Evolutionary conservation across 345 rosid species (phyloP).

Genomic region (Arabidopsis thaliana): DNA sequence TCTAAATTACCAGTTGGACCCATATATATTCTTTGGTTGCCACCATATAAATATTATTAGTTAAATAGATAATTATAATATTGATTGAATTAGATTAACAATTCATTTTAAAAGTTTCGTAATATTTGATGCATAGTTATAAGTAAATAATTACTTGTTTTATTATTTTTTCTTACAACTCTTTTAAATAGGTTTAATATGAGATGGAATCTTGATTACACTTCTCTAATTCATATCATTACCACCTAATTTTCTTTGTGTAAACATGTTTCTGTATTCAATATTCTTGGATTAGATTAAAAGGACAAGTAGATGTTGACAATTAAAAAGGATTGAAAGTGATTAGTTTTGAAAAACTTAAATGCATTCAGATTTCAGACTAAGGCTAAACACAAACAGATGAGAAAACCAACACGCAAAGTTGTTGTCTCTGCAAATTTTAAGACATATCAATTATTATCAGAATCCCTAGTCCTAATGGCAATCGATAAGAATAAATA

Average conservation of each 20-base stretch:
- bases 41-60: background rate
- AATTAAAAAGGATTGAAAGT: slow-evolving; percentile 7
- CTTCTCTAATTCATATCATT: background rate
- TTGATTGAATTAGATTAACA: too few relatives aligned
- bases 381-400: slow-evolving; percentile 32
- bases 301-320: slow-evolving; percentile 29
- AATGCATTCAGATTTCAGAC: slow-evolving; percentile 28
- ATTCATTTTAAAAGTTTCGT: background rate
- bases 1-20: too few relatives aligned
- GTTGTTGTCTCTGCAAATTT: slow-evolving; percentile 14
- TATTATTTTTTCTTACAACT: background rate
- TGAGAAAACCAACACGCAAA: slow-evolving; percentile 42
- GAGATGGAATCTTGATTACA: background rate
- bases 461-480: background rate
- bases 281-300: slow-evolving; percentile 18
- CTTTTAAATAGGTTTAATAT: background rate
- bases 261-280: background rate
- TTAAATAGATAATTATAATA: background rate
- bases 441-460: background rate
- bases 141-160: background rate
- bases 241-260: background rate
- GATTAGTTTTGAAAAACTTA: slow-evolving; percentile 14
- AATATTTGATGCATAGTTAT: too few relatives aligned
- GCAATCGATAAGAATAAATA: background rate
- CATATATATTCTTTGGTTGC: too few relatives aligned